These are phyloP conservation scores for Diaporthe destruens DNA, from an alignment of 2,329 filamentous ascomycete genomes.

Conservation along the genomic window DNA sequence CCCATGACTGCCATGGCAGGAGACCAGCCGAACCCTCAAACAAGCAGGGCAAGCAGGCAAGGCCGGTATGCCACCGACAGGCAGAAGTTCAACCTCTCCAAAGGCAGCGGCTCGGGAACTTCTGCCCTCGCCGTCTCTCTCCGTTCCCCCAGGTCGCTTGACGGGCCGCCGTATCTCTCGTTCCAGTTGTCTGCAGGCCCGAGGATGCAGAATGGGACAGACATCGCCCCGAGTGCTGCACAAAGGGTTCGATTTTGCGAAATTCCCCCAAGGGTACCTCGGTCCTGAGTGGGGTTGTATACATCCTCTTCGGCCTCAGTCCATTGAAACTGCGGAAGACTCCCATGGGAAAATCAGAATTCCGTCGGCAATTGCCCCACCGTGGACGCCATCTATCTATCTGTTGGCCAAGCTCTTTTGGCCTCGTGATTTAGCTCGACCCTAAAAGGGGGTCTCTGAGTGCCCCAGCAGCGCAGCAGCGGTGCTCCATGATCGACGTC, in stretches of 20 bases:
- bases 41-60: neutral
- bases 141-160: neutral
- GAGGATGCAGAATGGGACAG: slow-evolving; percentile 1
- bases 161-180: slow-evolving; percentile 14
- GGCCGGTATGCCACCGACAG: neutral
- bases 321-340: slow-evolving; percentile 8
- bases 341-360: slow-evolving; percentile 33
- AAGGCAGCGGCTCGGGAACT: neutral
- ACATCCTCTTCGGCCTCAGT: slow-evolving; percentile 23
- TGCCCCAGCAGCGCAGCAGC: slow-evolving; percentile 18
- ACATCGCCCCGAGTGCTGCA: slow-evolving; percentile 20
- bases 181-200: slow-evolving; percentile 7
- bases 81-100: neutral
- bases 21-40: neutral
- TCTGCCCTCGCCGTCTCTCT: neutral
- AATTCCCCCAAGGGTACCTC: slow-evolving; percentile 18
- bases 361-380: slow-evolving; percentile 18
- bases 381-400: neutral
- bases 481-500: slow-evolving; percentile 20
- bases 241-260: slow-evolving; percentile 21
- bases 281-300: slow-evolving; percentile 17
- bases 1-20: neutral
- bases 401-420: slow-evolving; percentile 30
- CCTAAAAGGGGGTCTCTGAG: slow-evolving; percentile 18
- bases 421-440: slow-evolving; percentile 25